phyloP scores from a whole-genome alignment of 139 green algal species.

The Tetradesmus obliquus region DNA sequence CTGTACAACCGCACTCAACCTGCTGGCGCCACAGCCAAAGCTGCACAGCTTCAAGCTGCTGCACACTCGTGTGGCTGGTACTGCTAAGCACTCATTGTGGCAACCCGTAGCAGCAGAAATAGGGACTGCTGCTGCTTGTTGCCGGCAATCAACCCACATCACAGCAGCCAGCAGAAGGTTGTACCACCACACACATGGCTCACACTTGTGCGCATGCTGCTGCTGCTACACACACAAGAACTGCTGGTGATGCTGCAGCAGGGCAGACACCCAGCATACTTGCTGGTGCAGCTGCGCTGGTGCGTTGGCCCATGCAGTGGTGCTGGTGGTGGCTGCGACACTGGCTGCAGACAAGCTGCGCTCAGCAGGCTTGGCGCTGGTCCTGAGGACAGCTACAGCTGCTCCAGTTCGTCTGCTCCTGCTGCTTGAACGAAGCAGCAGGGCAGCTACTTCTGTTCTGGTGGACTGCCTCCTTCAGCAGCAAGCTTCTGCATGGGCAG shows the following conservation, averaged over 20 bases:
- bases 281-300: background rate
- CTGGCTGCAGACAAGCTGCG: no score
- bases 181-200: no score
- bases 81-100: background rate
- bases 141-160: background rate
- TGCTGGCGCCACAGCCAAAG: background rate
- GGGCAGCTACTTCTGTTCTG: background rate
- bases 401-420: background rate
- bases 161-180: background rate
- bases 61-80: background rate
- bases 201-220: no score
- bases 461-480: background rate
- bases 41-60: background rate
- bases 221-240: background rate
- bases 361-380: no score
- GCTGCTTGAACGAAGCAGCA: background rate
- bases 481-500: background rate
- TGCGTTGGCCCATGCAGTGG: no score
- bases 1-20: background rate
- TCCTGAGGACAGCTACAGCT: background rate
- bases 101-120: background rate
- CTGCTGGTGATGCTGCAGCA: background rate
- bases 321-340: no score
- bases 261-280: no score
- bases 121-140: background rate